Evolutionary conservation across 2,329 filamentous ascomycete species (phyloP), one percentile per base, ranked within the genome.

Genomic region (Alternaria gansuensis): DNA sequence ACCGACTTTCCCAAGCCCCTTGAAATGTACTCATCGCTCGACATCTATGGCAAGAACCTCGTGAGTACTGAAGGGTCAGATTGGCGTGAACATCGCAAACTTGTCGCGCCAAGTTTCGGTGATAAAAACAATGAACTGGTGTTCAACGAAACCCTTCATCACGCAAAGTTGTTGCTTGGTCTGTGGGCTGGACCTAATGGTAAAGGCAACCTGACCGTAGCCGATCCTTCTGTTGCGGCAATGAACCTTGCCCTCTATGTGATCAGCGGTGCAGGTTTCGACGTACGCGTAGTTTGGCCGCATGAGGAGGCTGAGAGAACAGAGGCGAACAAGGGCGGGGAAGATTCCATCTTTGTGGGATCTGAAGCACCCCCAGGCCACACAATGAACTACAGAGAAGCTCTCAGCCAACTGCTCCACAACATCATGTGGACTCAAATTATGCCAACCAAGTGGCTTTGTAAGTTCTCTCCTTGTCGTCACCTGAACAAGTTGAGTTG

Each of bases 11-110:
- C 88, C 43, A 91, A 92, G 77, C 85, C 87, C 7, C 83, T 85
- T 13, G 77, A 84, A 57, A 77, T 84, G 53, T 91, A 91, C 68
- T 75, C 74, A 17, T 79, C 85, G 13, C 78, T 91, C 29, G 82
- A 87, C 45, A 79, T 90, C 23, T 93, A 89, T 72, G 90, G 91
- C 34, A 82, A 86, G 55, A 94, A 91, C 71, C 83, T 93, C 2
- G 77, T 93, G 23, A 87, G 86, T 0, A 87, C 88, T 2, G 90
- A 93, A 74, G 90, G 90, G 1, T 72, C 80, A 1, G 77, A 84
- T 28, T 94, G 90, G 91, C 87, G 87, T 31, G 83, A 85, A 76
- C 90, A 94, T 74, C 85, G 90, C 61, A 92, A 90, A 77, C 84
- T 88, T 41, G 89, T 87, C 0, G 85, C 88, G 28, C 87, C 90